These are phyloP conservation scores for Nadsonia commutata DNA, from an alignment of 1,139 yeast species.

Conservation along the genomic window DNA sequence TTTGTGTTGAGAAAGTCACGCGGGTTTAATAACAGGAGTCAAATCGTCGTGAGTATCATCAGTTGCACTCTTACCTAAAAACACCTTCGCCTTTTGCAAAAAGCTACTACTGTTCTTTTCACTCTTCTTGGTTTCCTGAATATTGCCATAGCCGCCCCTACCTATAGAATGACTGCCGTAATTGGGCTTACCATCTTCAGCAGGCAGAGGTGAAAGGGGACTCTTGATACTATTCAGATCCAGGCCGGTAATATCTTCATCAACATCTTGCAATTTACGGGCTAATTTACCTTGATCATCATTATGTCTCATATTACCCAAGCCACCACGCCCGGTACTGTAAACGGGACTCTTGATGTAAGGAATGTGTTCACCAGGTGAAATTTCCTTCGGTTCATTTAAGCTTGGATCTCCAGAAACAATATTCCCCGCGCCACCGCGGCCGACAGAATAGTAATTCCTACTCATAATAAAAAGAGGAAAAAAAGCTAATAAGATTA, in stretches of 20 bases:
- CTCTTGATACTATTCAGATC: neutral
- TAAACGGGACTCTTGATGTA: slow-evolving; percentile 40
- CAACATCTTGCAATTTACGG: slow-evolving; percentile 60
- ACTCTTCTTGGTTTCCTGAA: slow-evolving; percentile 28
- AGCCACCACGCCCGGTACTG: slow-evolving; percentile 73
- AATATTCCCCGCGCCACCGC: slow-evolving; percentile 75
- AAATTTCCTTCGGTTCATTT: slow-evolving; percentile 25
- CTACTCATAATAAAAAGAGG: too few relatives aligned
- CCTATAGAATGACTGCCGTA: slow-evolving; percentile 5
- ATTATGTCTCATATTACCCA: slow-evolving; percentile 61
- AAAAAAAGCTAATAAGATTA: too few relatives aligned
- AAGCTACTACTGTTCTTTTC: slow-evolving; percentile 4
- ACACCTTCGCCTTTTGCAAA: slow-evolving; percentile 6
- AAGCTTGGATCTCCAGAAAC: slow-evolving; percentile 34
- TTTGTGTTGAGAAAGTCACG: too few relatives aligned
- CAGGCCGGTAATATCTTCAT: slow-evolving; percentile 19
- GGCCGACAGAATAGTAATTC: slow-evolving; percentile 41
- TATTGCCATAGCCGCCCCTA: slow-evolving; percentile 17
- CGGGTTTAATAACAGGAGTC: too few relatives aligned
- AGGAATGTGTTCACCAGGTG: slow-evolving; percentile 46
- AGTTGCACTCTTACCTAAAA: too few relatives aligned
- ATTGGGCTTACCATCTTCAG: neutral
- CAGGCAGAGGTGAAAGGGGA: neutral
- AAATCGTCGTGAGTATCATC: too few relatives aligned
- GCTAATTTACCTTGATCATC: slow-evolving; percentile 41